phyloP scores from a whole-genome alignment of 2,329 filamentous ascomycete genomes.

The Ilyonectria mors-panacis region DNA sequence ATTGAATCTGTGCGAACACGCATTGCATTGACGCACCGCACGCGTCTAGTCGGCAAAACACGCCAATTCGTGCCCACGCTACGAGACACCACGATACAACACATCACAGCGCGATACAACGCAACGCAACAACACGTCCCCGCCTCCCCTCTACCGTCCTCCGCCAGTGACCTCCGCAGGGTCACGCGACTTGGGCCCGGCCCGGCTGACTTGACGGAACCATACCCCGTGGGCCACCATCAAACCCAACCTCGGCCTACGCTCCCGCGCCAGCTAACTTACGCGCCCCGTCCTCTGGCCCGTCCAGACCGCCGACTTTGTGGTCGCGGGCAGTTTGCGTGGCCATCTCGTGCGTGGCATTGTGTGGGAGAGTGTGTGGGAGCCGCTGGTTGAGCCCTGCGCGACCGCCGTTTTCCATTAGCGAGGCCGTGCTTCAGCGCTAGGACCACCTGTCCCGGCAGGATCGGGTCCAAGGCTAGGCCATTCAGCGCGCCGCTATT shows the following conservation, averaged over 20 bases:
- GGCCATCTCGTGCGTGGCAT: neutral
- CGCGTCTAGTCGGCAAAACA: neutral
- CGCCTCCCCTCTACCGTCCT: neutral
- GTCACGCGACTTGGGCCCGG: slow-evolving; percentile 26
- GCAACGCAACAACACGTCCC: slow-evolving; percentile 11
- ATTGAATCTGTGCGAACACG: slow-evolving; percentile 29
- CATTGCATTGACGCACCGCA: slow-evolving; percentile 33
- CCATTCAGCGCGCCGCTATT: slow-evolving; percentile 25
- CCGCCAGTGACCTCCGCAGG: slow-evolving; percentile 3
- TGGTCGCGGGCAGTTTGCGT: slow-evolving; percentile 4
- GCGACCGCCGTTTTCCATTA: neutral
- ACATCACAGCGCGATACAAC: slow-evolving; percentile 1
- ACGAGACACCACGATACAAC: neutral
- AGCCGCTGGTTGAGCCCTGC: slow-evolving; percentile 21
- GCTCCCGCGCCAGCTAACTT: slow-evolving; percentile 9
- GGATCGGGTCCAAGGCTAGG: slow-evolving; percentile 3
- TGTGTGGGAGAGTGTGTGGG: neutral
- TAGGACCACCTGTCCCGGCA: slow-evolving; percentile 7
- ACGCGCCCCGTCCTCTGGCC: neutral
- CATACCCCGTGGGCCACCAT: slow-evolving; percentile 17
- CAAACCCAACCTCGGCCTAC: slow-evolving; percentile 3
- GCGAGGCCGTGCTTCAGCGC: slow-evolving; percentile 4
- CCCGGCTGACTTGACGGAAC: slow-evolving; percentile 24
- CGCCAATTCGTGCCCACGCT: neutral
- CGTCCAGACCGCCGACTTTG: neutral